phyloP scores from a whole-genome alignment of 495 filamentous ascomycete species.

The Hypoxylon cercidicola region DNA sequence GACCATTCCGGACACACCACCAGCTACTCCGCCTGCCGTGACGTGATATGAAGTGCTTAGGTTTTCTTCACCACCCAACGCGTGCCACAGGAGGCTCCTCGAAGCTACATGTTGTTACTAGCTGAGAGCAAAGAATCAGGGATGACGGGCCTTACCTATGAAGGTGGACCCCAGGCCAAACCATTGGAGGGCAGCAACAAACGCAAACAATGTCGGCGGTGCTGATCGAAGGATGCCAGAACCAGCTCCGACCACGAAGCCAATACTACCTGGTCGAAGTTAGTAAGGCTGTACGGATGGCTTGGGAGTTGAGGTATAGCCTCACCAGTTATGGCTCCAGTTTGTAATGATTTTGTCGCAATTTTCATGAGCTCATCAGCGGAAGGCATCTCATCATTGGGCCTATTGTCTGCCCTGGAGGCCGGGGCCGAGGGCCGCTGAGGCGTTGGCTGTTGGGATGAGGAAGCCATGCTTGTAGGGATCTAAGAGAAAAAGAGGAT shows the following conservation, averaged over 20 bases:
- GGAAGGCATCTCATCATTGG: conserved; percentile 13
- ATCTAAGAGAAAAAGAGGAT: neutral
- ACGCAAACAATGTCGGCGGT: conserved; percentile 73
- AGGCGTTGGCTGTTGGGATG: conserved; percentile 24
- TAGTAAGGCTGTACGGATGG: conserved; percentile 7
- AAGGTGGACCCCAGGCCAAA: conserved; percentile 79
- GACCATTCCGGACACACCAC: conserved; percentile 73
- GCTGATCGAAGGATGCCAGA: conserved; percentile 73
- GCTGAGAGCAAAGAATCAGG: neutral
- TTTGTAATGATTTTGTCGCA: conserved; percentile 35
- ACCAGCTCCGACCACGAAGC: conserved; percentile 76
- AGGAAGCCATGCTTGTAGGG: conserved; percentile 23
- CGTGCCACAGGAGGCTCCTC: conserved; percentile 46
- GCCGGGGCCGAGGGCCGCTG: conserved; percentile 5
- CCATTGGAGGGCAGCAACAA: conserved; percentile 80
- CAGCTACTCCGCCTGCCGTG: conserved; percentile 73
- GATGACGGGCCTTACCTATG: conserved; percentile 67
- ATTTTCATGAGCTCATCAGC: conserved; percentile 26
- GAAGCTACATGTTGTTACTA: conserved; percentile 47
- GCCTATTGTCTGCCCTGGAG: conserved; percentile 1
- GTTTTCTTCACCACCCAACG: conserved; percentile 58
- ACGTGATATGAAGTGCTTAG: conserved; percentile 63
- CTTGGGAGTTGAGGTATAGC: neutral
- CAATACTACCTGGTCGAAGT: conserved; percentile 66
- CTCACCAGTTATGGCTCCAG: conserved; percentile 30